Base-by-base conservation (phyloP, 2,329 filamentous ascomycete genomes). In the Ceratocystis albifundus region DNA sequence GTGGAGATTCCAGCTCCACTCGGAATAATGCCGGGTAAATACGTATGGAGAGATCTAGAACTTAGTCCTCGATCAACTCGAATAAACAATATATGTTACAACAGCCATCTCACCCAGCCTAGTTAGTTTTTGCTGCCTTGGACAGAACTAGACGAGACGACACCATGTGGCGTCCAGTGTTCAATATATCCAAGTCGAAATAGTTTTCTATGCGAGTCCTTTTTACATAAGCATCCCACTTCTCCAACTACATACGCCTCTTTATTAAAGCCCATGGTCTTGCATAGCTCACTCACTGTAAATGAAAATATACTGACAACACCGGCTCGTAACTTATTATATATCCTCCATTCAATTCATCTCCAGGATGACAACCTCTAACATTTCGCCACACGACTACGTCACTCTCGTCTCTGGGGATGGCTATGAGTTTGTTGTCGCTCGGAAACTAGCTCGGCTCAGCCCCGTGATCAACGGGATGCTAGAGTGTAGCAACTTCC, bases 331-430 rank as follows among this genome's bases (percentile, higher is more conserved):
- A 10, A 10, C 48, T 20, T 8, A 6, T n/a, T 48, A 48, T 48
- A 48, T 48, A 48, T 48, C 20, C 3, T 10, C 20, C 12, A 10
- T 53, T 15, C 15, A 6, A 48, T 2, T 28, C 48, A 36, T n/a
- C 3, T 4, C n/a, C 28, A 59, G 8, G 4, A 59, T 59, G 55
- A n/a, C 55, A n/a, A 30, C 55, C 25, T 41, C 32, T 10, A n/a
- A 15, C 8, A 25, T 57, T n/a, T 45, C 32, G 8, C 41, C 36
- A 71, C 72, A 82, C 75, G 85, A 89, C 72, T 92, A 90, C 75
- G 82, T 92, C 70, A 92, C 89, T 4, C 83, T 93, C 64, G 80
- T 91, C 53, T 90, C 88, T 0, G 82, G 80, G 70, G 89, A 93
- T 75, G 87, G 84, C 71, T 90, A 85, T 74, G 88, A 90, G 77